These are phyloP conservation scores for Phoma sp. DNA, from an alignment of 2,329 filamentous ascomycete genomes.

Conservation along the genomic window DNA sequence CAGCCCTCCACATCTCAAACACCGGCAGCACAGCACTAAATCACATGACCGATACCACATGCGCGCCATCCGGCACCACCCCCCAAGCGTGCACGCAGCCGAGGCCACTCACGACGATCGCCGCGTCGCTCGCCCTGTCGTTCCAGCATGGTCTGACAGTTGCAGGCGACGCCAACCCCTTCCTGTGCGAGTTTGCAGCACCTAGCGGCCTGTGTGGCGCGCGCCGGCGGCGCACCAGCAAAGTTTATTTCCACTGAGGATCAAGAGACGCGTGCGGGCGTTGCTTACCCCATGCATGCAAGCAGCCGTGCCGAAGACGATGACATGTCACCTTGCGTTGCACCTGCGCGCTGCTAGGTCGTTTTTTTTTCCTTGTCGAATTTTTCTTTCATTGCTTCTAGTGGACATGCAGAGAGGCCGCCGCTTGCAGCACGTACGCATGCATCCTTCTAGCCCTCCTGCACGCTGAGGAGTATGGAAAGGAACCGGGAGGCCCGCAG, in stretches of 20 bases:
- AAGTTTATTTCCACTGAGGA: constrained; percentile 20
- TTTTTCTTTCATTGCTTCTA: no score
- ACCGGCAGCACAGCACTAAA: constrained; percentile 4
- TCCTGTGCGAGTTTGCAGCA: not conserved
- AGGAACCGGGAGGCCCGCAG: constrained; percentile 11
- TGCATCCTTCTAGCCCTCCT: not conserved
- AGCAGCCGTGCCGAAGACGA: constrained; percentile 9
- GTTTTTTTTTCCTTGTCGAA: no score
- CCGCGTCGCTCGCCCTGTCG: not conserved
- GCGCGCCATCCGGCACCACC: constrained; percentile 17
- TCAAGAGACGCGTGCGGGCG: not conserved
- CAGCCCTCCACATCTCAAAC: not conserved
- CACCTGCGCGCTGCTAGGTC: no score
- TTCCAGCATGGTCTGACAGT: constrained; percentile 14
- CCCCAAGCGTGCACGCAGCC: not conserved
- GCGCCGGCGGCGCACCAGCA: constrained; percentile 5
- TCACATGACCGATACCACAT: constrained; percentile 17
- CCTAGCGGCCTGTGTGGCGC: constrained; percentile 14
- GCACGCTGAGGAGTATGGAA: constrained; percentile 1
- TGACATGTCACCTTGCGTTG: not conserved
- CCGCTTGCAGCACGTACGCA: constrained; percentile 10
- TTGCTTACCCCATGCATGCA: constrained; percentile 1
- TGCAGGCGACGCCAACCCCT: constrained; percentile 11
- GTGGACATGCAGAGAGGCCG: not conserved
- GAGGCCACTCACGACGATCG: constrained; percentile 12